These are phyloP conservation scores for Penicillium corylophilum DNA, from an alignment of 2,329 filamentous ascomycete genomes.

Conservation along the genomic window DNA sequence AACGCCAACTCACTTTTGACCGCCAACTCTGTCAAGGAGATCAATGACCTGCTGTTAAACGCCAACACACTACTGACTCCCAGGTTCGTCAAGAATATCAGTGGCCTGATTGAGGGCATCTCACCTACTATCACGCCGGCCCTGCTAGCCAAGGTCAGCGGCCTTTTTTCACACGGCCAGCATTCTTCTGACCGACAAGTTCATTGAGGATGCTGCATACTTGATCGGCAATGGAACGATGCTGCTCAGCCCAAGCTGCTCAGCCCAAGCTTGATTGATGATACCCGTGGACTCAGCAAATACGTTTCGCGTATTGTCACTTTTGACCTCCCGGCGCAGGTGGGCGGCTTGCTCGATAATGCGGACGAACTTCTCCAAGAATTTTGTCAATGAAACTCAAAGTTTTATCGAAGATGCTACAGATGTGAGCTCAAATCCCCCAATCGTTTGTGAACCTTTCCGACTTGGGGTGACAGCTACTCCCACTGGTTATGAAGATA, in stretches of 20 bases:
- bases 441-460: not conserved
- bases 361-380: slow-evolving; percentile 26
- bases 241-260: slow-evolving; percentile 22
- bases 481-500: slow-evolving; percentile 30
- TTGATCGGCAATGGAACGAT: slow-evolving; percentile 21
- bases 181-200: slow-evolving; percentile 30
- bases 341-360: slow-evolving; percentile 24
- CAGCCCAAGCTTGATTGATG: slow-evolving; percentile 24
- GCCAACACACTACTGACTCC: slow-evolving; percentile 34
- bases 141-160: slow-evolving; percentile 5
- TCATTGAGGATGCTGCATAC: slow-evolving; percentile 15
- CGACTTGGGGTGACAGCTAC: slow-evolving; percentile 24
- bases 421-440: slow-evolving; percentile 21
- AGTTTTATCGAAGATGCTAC: slow-evolving; percentile 30
- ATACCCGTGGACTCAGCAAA: slow-evolving; percentile 22
- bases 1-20: slow-evolving; percentile 29
- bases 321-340: slow-evolving; percentile 21
- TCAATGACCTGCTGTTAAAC: slow-evolving; percentile 23
- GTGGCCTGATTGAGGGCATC: slow-evolving; percentile 19
- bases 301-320: slow-evolving; percentile 23
- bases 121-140: slow-evolving; percentile 9
- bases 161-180: slow-evolving; percentile 17
- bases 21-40: slow-evolving; percentile 23
- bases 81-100: slow-evolving; percentile 31
- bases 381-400: slow-evolving; percentile 32